These are phyloP conservation scores for Naganishia cerealis DNA, from an alignment of 1,284 basidiomycete species.

Conservation along the genomic window DNA sequence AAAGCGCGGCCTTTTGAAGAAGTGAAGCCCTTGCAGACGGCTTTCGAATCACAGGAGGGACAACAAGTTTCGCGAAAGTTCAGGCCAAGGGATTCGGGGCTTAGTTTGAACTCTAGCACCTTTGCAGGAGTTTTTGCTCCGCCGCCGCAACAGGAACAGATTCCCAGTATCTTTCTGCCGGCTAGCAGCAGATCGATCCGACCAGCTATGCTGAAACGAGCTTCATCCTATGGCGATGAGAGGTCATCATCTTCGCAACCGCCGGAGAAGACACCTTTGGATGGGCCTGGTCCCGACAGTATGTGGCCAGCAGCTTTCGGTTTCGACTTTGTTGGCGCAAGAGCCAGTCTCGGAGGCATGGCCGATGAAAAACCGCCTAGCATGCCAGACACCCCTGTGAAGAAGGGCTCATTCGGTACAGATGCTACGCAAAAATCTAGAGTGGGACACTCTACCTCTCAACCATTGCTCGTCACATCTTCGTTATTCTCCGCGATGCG, in stretches of 20 bases:
- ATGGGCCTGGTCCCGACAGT: slow-evolving; percentile 35
- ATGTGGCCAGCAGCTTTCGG: slow-evolving; percentile 41
- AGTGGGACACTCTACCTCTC: slow-evolving; percentile 43
- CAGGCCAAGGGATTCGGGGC: slow-evolving; percentile 52
- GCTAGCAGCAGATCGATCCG: slow-evolving; percentile 37
- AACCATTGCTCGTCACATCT: slow-evolving; percentile 34
- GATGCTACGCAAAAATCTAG: slow-evolving; percentile 31
- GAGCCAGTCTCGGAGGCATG: slow-evolving; percentile 35
- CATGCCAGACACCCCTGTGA: slow-evolving; percentile 56
- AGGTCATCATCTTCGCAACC: slow-evolving; percentile 34
- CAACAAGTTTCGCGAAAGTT: slow-evolving; percentile 50
- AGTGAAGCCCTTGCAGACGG: slow-evolving; percentile 54
- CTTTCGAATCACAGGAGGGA: slow-evolving; percentile 46
- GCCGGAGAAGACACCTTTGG: slow-evolving; percentile 44
- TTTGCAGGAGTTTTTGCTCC: slow-evolving; percentile 12
- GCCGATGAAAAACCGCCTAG: slow-evolving; percentile 43
- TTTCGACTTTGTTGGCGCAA: slow-evolving; percentile 44
- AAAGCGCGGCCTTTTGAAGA: slow-evolving; percentile 52
- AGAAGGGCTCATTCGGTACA: slow-evolving; percentile 47
- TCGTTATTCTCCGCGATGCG: slow-evolving; percentile 34
- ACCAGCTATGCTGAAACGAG: slow-evolving; percentile 46
- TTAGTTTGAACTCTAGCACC: slow-evolving; percentile 42
- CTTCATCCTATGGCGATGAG: slow-evolving; percentile 45
- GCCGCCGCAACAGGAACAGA: slow-evolving; percentile 31
- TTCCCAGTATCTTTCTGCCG: slow-evolving; percentile 36